These are phyloP conservation scores for Mariannaea sp. DNA, from an alignment of 2,329 filamentous ascomycete species.

Conservation along the genomic window DNA sequence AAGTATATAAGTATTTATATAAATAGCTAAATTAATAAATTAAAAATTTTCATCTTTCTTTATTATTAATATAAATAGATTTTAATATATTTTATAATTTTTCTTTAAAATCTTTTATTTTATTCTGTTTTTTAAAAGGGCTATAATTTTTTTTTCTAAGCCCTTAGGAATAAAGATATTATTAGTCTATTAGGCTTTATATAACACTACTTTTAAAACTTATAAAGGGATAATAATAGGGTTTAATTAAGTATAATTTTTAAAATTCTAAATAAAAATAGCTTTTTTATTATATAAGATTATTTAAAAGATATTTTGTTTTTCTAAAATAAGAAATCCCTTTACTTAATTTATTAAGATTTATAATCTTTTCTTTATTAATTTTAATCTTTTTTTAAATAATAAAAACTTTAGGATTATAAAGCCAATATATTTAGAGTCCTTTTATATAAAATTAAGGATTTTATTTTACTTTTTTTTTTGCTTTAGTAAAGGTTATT, in stretches of 20 bases:
- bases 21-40: neutral
- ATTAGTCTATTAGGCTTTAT: neutral
- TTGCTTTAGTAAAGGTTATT: neutral
- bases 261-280: neutral
- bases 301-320: neutral
- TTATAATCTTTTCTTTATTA: neutral
- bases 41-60: too few relatives aligned
- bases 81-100: neutral
- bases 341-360: neutral
- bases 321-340: neutral
- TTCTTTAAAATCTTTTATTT: neutral
- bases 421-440: neutral
- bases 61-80: too few relatives aligned
- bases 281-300: neutral
- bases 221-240: neutral
- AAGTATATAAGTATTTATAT: neutral
- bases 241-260: neutral
- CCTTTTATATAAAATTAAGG: neutral
- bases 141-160: neutral
- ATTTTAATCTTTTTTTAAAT: neutral
- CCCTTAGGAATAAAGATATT: neutral
- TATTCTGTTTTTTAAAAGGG: neutral
- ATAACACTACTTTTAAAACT: neutral
- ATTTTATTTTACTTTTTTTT: neutral
- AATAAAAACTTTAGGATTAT: slow-evolving; percentile 1